phyloP scores from a whole-genome alignment of 2,329 filamentous ascomycete species.

The Ceratocystis lukuohia region DNA sequence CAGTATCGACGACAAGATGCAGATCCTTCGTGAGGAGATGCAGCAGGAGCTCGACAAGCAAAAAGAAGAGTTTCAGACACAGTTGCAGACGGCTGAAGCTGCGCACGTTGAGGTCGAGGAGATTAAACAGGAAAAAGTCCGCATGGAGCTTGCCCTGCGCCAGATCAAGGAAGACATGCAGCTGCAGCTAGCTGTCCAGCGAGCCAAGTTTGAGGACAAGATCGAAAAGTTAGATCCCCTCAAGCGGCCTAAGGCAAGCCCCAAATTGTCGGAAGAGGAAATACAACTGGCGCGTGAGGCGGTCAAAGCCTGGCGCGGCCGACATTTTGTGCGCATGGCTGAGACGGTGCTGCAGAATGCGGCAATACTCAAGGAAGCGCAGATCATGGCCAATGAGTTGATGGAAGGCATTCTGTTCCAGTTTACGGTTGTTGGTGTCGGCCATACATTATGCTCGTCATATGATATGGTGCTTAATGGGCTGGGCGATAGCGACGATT shows the following conservation, averaged over 20 bases:
- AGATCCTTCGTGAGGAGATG: constrained; percentile 66
- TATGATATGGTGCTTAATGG: constrained; percentile 95
- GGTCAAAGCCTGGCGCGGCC: constrained; percentile 63
- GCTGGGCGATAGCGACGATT: constrained; percentile 71
- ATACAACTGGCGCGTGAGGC: constrained; percentile 54
- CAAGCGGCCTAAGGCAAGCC: constrained; percentile 46
- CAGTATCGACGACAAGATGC: constrained; percentile 62
- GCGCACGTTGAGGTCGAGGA: constrained; percentile 70
- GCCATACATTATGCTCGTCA: constrained; percentile 78
- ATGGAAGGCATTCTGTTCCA: constrained; percentile 89
- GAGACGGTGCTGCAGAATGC: constrained; percentile 83
- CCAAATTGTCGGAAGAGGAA: constrained; percentile 58
- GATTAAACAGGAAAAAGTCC: constrained; percentile 65
- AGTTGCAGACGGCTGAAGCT: constrained; percentile 60
- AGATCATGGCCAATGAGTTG: constrained; percentile 95
- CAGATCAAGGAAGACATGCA: constrained; percentile 81
- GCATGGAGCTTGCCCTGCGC: constrained; percentile 70
- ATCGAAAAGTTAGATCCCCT: constrained; percentile 61
- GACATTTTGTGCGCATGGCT: constrained; percentile 86
- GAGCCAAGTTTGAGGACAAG: constrained; percentile 71
- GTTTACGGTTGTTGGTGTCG: constrained; percentile 79
- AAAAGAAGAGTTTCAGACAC: constrained; percentile 68
- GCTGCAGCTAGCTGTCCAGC: constrained; percentile 68
- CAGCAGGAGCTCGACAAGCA: constrained; percentile 70
- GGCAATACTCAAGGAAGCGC: constrained; percentile 79